phyloP scores from a whole-genome alignment of 805 yeast species.

The Saccharomycopsis fibuligera region DNA sequence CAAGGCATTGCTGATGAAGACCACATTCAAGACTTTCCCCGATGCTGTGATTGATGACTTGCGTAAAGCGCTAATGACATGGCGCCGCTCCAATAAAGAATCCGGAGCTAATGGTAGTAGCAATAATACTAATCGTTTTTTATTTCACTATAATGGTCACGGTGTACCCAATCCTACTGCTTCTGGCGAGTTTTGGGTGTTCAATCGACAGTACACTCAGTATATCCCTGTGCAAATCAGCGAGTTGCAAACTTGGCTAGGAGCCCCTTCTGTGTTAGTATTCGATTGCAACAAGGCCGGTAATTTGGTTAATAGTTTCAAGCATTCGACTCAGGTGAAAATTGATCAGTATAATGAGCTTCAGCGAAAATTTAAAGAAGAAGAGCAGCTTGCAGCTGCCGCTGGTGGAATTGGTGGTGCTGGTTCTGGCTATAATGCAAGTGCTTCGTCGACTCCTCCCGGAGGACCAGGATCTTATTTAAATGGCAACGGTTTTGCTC shows the following conservation, averaged over 20 bases:
- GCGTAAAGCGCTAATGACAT: constrained; percentile 81
- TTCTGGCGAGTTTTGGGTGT: constrained; percentile 97
- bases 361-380: constrained; percentile 38
- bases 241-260: constrained; percentile 94
- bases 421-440: not conserved
- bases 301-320: constrained; percentile 82
- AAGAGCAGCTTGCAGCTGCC: constrained; percentile 27
- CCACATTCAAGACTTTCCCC: constrained; percentile 82
- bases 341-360: constrained; percentile 73
- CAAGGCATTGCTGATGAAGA: constrained; percentile 79
- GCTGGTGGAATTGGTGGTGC: not conserved
- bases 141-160: constrained; percentile 96
- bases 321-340: constrained; percentile 82
- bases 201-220: constrained; percentile 94
- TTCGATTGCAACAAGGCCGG: constrained; percentile 96
- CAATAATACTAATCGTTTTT: constrained; percentile 40
- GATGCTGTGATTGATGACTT: constrained; percentile 97
- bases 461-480: no score
- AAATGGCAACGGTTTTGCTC: not conserved
- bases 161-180: constrained; percentile 98
- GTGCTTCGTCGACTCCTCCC: not conserved
- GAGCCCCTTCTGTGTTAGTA: constrained; percentile 94
- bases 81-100: constrained; percentile 86
- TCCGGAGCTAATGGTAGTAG: not conserved
- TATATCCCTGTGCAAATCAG: constrained; percentile 94